Evolutionary conservation across 306 rosid genomes (phyloP), one percentile per base, ranked within the genome.

Genomic region (Malus sylvestris): DNA sequence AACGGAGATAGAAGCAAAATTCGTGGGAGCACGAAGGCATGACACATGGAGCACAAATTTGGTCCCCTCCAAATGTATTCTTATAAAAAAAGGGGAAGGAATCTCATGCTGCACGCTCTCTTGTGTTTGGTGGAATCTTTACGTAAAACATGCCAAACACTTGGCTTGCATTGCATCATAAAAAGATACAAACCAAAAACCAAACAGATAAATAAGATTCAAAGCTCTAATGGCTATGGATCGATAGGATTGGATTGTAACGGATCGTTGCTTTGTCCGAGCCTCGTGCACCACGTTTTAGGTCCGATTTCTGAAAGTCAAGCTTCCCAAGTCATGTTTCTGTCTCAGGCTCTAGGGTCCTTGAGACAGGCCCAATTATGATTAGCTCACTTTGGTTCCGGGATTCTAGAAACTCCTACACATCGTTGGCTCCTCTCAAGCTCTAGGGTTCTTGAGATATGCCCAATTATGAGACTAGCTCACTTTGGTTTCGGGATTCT

Each of bases 1-100:
- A 75, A 82, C 51, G 62, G 68, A 44, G 20, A 38, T 4, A 6
- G 66, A 61, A 40, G 55, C 35, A n/a, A 64, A 55, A 38, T 30
- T 79, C 59, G 80, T 79, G 81, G 76, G 59, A 76, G 86, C 86
- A 79, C 81, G 83, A 83, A 72, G 64, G 71, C 68, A 46, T 30
- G 83, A 74, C 86, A 83, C 80, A 32, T 58, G 84, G 81, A 49
- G 76, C 49, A 20, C 23, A 10, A 49, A 2, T 58, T 4, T 51
- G 55, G 55, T 51, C 20, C 55, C 55, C 55, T 51, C 55, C 20
- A 15, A 51, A 51, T 51, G 20, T 5, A 16, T 15, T 49, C 55
- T 8, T 10, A 51, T 3, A 53, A 53, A 8, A 8, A 58, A 57
- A 25, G 29, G 46, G 55, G 62, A 58, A 4, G 49, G 72, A 78